phyloP scores from a whole-genome alignment of 441 rosid species.

The Gossypium trilobum region DNA sequence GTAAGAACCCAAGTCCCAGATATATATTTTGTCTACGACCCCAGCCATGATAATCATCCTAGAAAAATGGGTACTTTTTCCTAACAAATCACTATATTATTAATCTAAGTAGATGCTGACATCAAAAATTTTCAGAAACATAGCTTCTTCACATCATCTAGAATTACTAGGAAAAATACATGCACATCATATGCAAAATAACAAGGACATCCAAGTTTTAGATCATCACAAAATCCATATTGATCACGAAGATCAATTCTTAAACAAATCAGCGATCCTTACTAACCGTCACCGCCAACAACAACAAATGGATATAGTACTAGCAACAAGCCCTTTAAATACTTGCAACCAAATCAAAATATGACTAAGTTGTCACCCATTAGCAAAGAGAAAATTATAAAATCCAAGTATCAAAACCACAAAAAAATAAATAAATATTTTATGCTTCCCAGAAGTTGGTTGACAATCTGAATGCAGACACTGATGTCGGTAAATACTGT shows the following conservation, averaged over 20 bases:
- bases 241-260: background rate
- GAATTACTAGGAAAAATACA: background rate
- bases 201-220: background rate
- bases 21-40: background rate
- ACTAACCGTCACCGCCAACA: background rate
- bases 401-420: background rate
- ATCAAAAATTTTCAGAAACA: background rate
- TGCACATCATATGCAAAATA: background rate
- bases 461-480: background rate
- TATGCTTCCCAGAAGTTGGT: background rate
- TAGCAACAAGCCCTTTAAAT: background rate
- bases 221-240: background rate
- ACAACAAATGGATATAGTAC: too few species aligned
- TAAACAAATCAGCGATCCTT: background rate
- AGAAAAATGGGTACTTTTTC: background rate
- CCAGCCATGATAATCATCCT: background rate
- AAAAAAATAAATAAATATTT: background rate
- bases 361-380: background rate
- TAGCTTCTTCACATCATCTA: background rate
- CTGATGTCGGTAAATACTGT: background rate
- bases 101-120: background rate
- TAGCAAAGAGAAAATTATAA: background rate
- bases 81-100: background rate
- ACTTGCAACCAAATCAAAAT: background rate
- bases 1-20: background rate